Evolutionary conservation across 495 filamentous ascomycete genomes (phyloP).

Genomic region (Annulohypoxylon maeteangense): DNA sequence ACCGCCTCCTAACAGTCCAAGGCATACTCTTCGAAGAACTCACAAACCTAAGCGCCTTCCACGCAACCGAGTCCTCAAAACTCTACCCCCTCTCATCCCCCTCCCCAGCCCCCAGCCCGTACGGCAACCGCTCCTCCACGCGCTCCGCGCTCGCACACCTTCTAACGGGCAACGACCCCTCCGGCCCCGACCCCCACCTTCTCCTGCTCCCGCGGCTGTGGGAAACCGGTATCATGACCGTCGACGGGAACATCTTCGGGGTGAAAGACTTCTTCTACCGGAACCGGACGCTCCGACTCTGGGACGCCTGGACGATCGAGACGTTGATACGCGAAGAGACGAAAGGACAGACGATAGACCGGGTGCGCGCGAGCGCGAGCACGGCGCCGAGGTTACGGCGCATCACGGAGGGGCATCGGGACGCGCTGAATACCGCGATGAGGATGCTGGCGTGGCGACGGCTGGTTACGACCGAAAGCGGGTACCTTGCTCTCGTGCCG

Average conservation of each 20-base stretch:
- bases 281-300: conserved; percentile 2
- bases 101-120: conserved; percentile 16
- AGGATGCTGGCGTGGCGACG: conserved; percentile 8
- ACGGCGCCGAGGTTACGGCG: not conserved
- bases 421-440: conserved; percentile 5
- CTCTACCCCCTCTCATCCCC: conserved; percentile 14
- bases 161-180: conserved; percentile 4
- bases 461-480: conserved; percentile 3
- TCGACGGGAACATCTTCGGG: conserved; percentile 31
- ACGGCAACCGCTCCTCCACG: conserved; percentile 12
- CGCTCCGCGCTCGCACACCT: conserved; percentile 11
- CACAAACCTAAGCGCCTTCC: conserved; percentile 24
- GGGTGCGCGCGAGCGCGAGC: conserved; percentile 9
- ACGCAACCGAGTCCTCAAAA: conserved; percentile 31
- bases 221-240: conserved; percentile 13
- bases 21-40: conserved; percentile 24
- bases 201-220: conserved; percentile 15
- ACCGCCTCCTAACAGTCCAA: conserved; percentile 9
- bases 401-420: conserved; percentile 5
- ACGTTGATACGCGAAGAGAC: not conserved
- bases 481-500: conserved; percentile 15
- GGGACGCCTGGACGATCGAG: not conserved
- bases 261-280: conserved; percentile 32
- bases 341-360: not conserved
- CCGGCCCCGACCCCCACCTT: not conserved